phyloP scores from a whole-genome alignment of 2,329 filamentous ascomycete species.

The Zarea fungicola region DNA sequence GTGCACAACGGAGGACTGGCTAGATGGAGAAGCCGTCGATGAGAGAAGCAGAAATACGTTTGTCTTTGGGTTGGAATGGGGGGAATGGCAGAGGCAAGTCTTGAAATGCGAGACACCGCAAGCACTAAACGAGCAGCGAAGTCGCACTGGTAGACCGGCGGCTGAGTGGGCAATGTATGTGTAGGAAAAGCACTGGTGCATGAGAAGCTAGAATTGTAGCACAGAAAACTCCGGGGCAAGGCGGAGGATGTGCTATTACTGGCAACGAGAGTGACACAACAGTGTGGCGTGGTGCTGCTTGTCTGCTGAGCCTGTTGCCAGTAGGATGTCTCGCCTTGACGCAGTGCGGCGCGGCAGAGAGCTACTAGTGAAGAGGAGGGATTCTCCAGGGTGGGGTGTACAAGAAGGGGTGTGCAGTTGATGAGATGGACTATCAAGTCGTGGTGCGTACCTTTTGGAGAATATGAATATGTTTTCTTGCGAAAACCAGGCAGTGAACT shows the following conservation, averaged over 20 bases:
- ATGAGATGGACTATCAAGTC: too few species aligned
- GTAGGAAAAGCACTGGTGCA: slow-evolving; percentile 5
- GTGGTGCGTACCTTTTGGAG: slow-evolving; percentile 1
- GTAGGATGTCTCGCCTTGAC: slow-evolving; percentile 10
- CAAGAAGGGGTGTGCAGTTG: neutral
- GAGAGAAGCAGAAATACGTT: slow-evolving; percentile 1
- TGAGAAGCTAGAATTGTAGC: too few species aligned
- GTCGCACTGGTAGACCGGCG: slow-evolving; percentile 5
- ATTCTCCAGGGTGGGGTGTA: slow-evolving; percentile 1
- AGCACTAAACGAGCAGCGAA: slow-evolving; percentile 3
- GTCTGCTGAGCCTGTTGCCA: slow-evolving; percentile 4
- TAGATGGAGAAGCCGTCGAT: neutral
- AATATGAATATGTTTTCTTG: slow-evolving; percentile 2
- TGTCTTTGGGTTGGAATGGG: slow-evolving; percentile 7
- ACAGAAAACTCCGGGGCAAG: too few species aligned
- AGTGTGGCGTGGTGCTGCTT: slow-evolving; percentile 3
- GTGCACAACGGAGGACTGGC: neutral
- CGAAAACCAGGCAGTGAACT: neutral
- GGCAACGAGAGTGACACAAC: slow-evolving; percentile 3
- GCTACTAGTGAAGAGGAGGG: neutral
- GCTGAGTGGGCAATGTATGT: too few species aligned
- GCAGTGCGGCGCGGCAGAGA: slow-evolving; percentile 7
- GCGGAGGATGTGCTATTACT: neutral
- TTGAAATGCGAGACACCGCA: slow-evolving; percentile 5
- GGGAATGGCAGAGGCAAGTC: slow-evolving; percentile 7